Evolutionary conservation across 345 rosid genomes (phyloP), one percentile per base, ranked within the genome.

Genomic region (Gossypium bickii): DNA sequence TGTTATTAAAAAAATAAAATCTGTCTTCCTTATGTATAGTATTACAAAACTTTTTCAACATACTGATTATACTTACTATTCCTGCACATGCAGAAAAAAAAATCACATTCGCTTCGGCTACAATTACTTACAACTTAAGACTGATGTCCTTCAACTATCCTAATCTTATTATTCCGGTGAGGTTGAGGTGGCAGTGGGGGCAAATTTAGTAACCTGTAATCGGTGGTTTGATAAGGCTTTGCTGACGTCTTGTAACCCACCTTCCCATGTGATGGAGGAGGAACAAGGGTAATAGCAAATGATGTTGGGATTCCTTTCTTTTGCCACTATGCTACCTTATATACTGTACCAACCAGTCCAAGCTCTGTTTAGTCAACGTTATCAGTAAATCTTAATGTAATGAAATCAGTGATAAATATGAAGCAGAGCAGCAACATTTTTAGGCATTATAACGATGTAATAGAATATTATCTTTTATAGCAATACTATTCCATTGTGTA

Each of bases 291-390:
- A 58, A 71, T 43, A 29, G 18, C 22, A 3, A 51, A 12, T 45
- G 67, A 56, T 49, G 11, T 67, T 67, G 29, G 20, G 20, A 60
- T 49, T 22, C 49, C 45, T 55, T 73, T 49, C 72, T 12, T 62
- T 34, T n/a, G 58, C 24, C 59, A 34, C 9, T 27, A 1, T 22
- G 47, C 76, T 74, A 80, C 69, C 63, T 74, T 64, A 74, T 48
- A 76, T 77, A 80, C 77, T 76, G 85, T 76, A 90, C 84, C 81
- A 85, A 81, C 92, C 93, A 89, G 73, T 86, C 87, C 85, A 93
- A 76, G 79, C 86, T 84, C 98, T 92, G 92, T 83, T 73, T 63
- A 49, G 20, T 70, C 29, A 63, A 71, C 43, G 55, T n/a, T 48
- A 17, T 75, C 17, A 74, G 71, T 43, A n/a, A 53, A 17, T 9